phyloP scores from a whole-genome alignment of 2,329 filamentous ascomycete genomes.

The Fusarium graminum region DNA sequence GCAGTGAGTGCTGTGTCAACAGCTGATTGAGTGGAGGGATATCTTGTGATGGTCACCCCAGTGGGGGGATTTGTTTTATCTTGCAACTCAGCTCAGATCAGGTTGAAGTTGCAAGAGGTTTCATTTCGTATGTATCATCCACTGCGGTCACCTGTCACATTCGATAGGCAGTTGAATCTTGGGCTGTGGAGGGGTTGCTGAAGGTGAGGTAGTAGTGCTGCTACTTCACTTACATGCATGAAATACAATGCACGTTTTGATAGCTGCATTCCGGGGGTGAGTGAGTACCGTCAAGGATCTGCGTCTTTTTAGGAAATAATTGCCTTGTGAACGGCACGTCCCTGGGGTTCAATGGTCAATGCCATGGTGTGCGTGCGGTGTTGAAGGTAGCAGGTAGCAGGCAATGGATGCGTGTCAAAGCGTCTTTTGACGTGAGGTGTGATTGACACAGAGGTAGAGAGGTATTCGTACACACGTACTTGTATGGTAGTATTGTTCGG shows the following conservation, averaged over 20 bases:
- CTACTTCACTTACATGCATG: conserved; percentile 22
- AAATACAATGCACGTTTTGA: conserved; percentile 1
- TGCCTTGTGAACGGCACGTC: conserved; percentile 2
- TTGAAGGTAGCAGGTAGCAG: not conserved
- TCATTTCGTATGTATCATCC: conserved; percentile 5
- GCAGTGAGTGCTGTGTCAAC: not conserved
- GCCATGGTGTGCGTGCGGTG: not conserved
- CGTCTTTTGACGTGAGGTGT: conserved; percentile 10
- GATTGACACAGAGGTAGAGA: conserved; percentile 1
- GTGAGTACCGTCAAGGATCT: not conserved
- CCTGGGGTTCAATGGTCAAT: conserved; percentile 10
- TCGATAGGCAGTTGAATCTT: conserved; percentile 1
- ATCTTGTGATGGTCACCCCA: conserved; percentile 28
- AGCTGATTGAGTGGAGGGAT: conserved; percentile 11
- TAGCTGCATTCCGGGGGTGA: conserved; percentile 10
- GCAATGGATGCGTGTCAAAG: conserved; percentile 11
- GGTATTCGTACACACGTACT: no score
- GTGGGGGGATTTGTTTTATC: conserved; percentile 15
- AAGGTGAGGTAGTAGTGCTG: not conserved
- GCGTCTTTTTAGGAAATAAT: not conserved
- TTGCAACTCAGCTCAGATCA: conserved; percentile 10
- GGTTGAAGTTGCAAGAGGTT: conserved; percentile 1
- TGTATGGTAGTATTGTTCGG: not conserved
- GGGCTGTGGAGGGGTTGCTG: conserved; percentile 1
- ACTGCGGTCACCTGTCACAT: conserved; percentile 34